Base-by-base conservation (phyloP, 352 stramenopile species). In the Globisporangium okanoganense region DNA sequence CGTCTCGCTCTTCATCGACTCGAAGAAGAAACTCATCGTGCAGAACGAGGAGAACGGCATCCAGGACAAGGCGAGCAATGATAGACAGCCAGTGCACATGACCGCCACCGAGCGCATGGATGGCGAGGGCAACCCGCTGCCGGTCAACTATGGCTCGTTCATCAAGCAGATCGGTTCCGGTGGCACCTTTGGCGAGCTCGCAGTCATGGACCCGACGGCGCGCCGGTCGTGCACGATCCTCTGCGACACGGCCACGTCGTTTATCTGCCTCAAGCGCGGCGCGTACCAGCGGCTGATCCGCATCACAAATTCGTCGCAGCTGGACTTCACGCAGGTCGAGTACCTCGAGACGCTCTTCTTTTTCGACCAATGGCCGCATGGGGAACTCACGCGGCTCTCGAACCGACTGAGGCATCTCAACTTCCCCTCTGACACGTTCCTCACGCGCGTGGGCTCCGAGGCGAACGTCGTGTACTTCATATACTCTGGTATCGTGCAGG, bases 231-330 rank as follows among this genome's bases (percentile, higher is more conserved):
- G 82, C 38, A 92, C 85, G 9, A 86, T 94, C 62, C 55, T 73
- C n/a, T 91, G 83, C 24, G 81, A 92, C 45, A 64, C 74, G 0
- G 41, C 76, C 3, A 92, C 82, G 25, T 90, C 80, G n/a, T 94
- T 94, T 57, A 94, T 94, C 55, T 94, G 85, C 55, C 70, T 94
- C 25, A 94, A 94, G 49, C 78, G 85, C 58, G 82, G 70, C 35
- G 72, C 82, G n/a, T 94, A 94, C 69, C 85, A 94, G 59, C 82
- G 85, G 0, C 63, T 94, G 2, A 88, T 92, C 20, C 85, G 85
- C 3, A 87, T 91, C 43, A 89, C 78, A 2, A 92, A 94, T 56
- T 92, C 83, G 20, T 83, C 78, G 29, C 77, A 89, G 29, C 69
- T 94, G 16, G 82, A 90, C 44, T 94, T 92, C 29, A 94, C 85